Conservation (phyloP, 352 stramenopile genomes). For the Phytophthora pinifolia region DNA sequence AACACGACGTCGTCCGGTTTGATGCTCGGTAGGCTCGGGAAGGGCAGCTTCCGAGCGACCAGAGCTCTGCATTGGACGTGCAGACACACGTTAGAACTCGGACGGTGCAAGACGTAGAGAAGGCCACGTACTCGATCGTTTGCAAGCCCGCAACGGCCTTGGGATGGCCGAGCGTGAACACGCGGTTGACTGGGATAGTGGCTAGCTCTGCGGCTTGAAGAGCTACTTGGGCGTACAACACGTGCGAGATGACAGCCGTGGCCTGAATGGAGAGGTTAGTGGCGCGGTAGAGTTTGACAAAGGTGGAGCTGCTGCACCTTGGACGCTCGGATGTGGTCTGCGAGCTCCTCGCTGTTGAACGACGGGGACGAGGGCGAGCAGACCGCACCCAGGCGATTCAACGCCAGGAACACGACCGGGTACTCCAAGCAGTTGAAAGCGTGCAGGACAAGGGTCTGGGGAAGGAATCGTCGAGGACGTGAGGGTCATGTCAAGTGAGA, state of each 20-base stretch:
- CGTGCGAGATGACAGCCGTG: conserved; percentile 36
- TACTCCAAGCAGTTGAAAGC: conserved; percentile 60
- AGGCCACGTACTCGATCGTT: conserved; percentile 32
- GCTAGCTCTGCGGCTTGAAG: conserved; percentile 20
- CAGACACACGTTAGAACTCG: not conserved
- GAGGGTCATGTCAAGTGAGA: not conserved
- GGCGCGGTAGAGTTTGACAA: not conserved
- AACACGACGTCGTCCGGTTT: conserved; percentile 22
- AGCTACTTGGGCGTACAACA: conserved; percentile 24
- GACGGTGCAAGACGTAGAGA: not conserved
- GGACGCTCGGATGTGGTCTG: conserved; percentile 33
- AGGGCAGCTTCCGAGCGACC: conserved; percentile 18
- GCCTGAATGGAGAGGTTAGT: conserved; percentile 12
- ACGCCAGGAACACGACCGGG: conserved; percentile 46
- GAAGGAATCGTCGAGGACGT: not conserved
- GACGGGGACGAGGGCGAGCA: conserved; percentile 41
- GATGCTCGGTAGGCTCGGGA: conserved; percentile 15
- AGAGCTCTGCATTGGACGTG: conserved; percentile 25
- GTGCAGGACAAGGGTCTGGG: conserved; percentile 44
- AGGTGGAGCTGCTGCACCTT: conserved; percentile 19
- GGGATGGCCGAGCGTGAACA: conserved; percentile 32
- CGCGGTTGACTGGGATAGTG: conserved; percentile 7
- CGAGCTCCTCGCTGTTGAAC: conserved; percentile 39
- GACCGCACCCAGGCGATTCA: conserved; percentile 44
- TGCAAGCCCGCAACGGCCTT: conserved; percentile 7